These are phyloP conservation scores for Puccinia polysora DNA, from an alignment of 1,284 basidiomycete species.

Conservation along the genomic window DNA sequence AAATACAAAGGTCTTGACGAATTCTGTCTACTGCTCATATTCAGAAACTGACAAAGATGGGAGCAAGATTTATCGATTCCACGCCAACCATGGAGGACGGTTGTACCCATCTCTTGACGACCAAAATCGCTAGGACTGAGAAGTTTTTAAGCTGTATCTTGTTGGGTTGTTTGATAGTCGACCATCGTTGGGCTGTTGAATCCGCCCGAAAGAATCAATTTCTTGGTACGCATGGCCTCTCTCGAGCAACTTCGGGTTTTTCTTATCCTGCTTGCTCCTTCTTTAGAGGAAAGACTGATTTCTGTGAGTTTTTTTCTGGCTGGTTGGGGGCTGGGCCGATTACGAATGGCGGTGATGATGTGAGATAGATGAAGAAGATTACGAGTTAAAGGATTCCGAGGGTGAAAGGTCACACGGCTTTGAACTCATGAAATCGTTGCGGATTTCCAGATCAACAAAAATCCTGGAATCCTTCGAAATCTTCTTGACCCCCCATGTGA, in stretches of 20 bases:
- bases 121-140: conserved; percentile 20
- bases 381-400: conserved; percentile 10
- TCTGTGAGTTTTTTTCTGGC: no score
- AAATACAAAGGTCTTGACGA: no score
- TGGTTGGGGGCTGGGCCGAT: no score
- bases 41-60: conserved; percentile 31
- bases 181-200: conserved; percentile 32
- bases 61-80: conserved; percentile 18
- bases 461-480: conserved; percentile 5
- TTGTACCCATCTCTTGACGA: conserved; percentile 27
- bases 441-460: not conserved
- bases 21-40: no score
- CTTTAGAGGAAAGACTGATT: no score
- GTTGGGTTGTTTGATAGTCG: conserved; percentile 11
- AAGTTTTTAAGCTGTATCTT: conserved; percentile 30
- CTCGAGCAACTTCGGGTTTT: not conserved
- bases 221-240: not conserved
- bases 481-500: conserved; percentile 13
- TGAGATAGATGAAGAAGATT: conserved; percentile 16
- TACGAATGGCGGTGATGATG: no score
- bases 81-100: not conserved
- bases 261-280: not conserved
- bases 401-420: conserved; percentile 24
- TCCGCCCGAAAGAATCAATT: conserved; percentile 6
- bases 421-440: conserved; percentile 8